Conservation (phyloP, 208 protist species). For the Acanthamoeba divionensis region DNA sequence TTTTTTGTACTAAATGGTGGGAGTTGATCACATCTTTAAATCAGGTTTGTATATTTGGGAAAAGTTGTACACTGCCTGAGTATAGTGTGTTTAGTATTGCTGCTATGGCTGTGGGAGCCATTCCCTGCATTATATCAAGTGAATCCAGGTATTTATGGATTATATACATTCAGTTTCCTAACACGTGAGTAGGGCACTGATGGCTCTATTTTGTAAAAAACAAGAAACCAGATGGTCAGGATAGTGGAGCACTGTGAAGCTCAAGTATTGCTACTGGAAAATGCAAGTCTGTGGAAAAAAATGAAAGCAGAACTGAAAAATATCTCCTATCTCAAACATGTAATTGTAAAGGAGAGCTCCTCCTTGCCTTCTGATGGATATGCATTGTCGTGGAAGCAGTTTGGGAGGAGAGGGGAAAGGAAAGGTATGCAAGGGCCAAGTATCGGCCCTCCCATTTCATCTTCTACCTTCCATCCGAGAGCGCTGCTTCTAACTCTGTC, state of each 20-base stretch:
- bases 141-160: no score
- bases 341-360: not conserved
- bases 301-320: not conserved
- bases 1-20: no score
- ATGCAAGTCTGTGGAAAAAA: conserved; percentile 37
- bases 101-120: no score
- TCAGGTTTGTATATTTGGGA: no score
- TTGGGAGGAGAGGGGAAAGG: not conserved
- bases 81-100: no score
- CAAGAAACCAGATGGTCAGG: conserved; percentile 2
- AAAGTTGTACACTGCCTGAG: no score
- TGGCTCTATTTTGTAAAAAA: no score
- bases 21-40: no score
- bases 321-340: not conserved
- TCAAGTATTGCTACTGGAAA: conserved; percentile 4
- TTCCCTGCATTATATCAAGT: no score
- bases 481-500: not conserved
- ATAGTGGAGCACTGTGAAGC: not conserved
- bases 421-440: not conserved
- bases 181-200: no score
- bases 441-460: not conserved
- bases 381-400: not conserved
- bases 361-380: not conserved
- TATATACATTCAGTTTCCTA: no score
- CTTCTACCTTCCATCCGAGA: not conserved